Evolutionary conservation across 805 yeast genomes (phyloP).

Genomic region (Metschnikowia chrysomelidarum): DNA sequence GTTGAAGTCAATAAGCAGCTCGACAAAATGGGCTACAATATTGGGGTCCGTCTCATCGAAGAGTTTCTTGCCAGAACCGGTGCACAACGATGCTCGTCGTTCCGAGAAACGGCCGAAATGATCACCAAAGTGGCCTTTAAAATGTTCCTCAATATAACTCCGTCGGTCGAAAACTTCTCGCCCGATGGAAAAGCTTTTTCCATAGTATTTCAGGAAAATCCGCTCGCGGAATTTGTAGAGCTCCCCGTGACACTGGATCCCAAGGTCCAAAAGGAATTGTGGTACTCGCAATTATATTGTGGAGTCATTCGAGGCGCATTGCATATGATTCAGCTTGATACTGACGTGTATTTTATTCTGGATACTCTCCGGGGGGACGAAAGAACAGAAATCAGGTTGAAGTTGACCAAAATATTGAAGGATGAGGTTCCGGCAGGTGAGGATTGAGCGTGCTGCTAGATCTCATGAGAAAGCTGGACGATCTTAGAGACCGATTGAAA

Average conservation of each 20-base stretch:
- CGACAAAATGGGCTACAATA: constrained; percentile 92
- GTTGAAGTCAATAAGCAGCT: constrained; percentile 76
- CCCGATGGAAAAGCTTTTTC: constrained; percentile 72
- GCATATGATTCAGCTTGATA: constrained; percentile 94
- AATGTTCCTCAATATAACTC: constrained; percentile 80
- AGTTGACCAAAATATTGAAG: constrained; percentile 67
- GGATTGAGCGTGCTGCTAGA: constrained; percentile 51
- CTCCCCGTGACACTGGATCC: constrained; percentile 70
- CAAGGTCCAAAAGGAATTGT: constrained; percentile 63
- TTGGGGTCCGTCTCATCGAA: constrained; percentile 87
- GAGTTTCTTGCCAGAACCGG: constrained; percentile 89
- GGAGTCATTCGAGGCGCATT: constrained; percentile 91
- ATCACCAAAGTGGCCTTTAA: constrained; percentile 87
- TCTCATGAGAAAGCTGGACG: too few species aligned
- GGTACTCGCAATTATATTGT: constrained; percentile 90
- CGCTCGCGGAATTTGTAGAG: constrained; percentile 93
- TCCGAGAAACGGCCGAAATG: constrained; percentile 85
- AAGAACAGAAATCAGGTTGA: constrained; percentile 73
- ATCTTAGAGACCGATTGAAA: too few species aligned
- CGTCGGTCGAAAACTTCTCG: constrained; percentile 74
- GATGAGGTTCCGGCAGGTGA: constrained; percentile 99
- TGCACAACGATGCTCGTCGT: constrained; percentile 73
- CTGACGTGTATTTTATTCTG: constrained; percentile 74
- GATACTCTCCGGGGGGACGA: constrained; percentile 84
- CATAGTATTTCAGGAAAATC: constrained; percentile 76